A percentile compares a stretch with the other conserved stretches of the same genome.
These are phyloP conservation scores for Candida sphagnicola DNA, from an alignment of 805 yeast genomes.

Conservation along the genomic window DNA sequence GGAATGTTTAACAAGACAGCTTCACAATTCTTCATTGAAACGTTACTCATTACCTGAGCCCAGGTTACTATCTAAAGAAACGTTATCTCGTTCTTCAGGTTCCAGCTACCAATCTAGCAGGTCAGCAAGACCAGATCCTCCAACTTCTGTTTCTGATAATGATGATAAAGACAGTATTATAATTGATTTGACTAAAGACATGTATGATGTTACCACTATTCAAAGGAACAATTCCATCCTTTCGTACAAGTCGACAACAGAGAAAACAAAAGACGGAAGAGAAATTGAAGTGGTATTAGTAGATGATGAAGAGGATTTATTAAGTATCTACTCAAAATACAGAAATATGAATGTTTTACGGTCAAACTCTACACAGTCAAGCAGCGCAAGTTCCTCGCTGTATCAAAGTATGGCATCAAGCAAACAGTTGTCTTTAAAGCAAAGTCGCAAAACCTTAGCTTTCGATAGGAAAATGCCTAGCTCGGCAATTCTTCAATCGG, in stretches of 20 bases:
- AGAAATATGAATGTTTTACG: constrained; percentile 25
- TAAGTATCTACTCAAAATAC: constrained; percentile 41
- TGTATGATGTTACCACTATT: constrained; percentile 34
- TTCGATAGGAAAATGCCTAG: background rate
- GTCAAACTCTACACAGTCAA: constrained; percentile 15
- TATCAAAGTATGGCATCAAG: constrained; percentile 18
- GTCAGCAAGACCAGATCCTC: constrained; percentile 16
- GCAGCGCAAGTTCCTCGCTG: constrained; percentile 12
- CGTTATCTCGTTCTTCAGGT: constrained; percentile 5
- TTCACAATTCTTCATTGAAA: constrained; percentile 1
- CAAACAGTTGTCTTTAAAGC: constrained; percentile 12
- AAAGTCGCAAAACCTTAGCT: background rate
- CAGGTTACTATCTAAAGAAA: no score
- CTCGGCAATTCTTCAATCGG: background rate
- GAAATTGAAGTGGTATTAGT: constrained; percentile 42
- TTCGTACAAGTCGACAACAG: constrained; percentile 39
- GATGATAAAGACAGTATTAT: constrained; percentile 36
- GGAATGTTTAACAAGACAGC: background rate
- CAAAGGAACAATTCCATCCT: constrained; percentile 30
- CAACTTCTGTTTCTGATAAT: constrained; percentile 26
- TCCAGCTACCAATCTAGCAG: constrained; percentile 30
- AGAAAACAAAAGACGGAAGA: constrained; percentile 32
- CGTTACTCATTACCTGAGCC: constrained; percentile 1
- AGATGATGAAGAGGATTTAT: constrained; percentile 34
- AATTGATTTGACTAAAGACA: constrained; percentile 40